Percentiles rank a stretch among this genome's conserved stretches.
Conservation (phyloP, 495 filamentous ascomycete genomes). For the Podospora tetraspora region DNA sequence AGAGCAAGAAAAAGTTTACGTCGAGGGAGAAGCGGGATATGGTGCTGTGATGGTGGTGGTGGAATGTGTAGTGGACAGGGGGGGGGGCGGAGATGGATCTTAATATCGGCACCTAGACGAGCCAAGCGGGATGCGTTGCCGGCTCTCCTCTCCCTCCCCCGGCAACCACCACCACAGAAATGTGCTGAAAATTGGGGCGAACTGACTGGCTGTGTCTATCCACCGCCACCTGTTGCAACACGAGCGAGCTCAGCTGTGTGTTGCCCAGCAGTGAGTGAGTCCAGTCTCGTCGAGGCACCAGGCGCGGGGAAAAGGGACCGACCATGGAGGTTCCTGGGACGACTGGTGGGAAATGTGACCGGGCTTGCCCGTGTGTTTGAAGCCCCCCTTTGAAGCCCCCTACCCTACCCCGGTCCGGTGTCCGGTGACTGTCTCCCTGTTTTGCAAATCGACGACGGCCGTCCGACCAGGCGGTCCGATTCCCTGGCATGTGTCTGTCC, state of each 20-base stretch:
- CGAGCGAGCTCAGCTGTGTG: background rate
- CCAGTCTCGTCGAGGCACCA: background rate
- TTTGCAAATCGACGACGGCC: background rate
- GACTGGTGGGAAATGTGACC: background rate
- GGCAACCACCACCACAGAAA: background rate
- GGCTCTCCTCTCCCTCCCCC: background rate
- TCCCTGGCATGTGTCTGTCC: background rate
- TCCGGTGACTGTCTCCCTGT: background rate
- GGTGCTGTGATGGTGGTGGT: background rate
- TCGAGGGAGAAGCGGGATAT: background rate
- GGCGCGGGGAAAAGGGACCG: background rate
- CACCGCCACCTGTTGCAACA: background rate
- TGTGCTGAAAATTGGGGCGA: background rate
- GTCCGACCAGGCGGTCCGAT: background rate
- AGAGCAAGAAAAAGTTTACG: conserved; percentile 3
- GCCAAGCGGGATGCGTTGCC: background rate
- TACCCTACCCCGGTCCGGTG: background rate
- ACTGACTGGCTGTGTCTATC: background rate
- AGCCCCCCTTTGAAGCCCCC: too few species aligned
- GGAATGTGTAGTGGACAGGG: background rate
- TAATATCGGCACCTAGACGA: background rate
- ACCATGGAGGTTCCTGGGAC: background rate
- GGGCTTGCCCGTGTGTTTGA: background rate
- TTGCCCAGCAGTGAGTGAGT: background rate
- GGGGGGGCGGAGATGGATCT: background rate